phyloP scores from a whole-genome alignment of 2,329 filamentous ascomycete genomes.

The Fonsecaea monophora region DNA sequence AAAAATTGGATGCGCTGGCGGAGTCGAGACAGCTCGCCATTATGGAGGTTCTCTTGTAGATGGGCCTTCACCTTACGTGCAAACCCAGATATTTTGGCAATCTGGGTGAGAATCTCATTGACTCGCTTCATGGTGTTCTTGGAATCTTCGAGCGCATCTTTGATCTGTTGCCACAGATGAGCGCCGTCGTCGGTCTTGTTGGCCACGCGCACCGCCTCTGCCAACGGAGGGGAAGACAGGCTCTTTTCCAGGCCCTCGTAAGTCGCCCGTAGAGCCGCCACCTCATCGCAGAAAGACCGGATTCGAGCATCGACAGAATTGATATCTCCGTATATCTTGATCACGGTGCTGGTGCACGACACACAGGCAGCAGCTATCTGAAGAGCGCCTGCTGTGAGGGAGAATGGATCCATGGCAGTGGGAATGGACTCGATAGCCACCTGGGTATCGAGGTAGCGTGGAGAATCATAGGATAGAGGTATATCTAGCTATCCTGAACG shows the following conservation, averaged over 20 bases:
- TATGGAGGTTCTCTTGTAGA: slow-evolving; percentile 32
- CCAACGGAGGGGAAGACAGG: slow-evolving; percentile 33
- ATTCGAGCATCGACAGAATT: slow-evolving; percentile 37
- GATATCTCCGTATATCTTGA: slow-evolving; percentile 37
- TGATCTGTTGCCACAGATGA: slow-evolving; percentile 38
- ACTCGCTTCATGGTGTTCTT: slow-evolving; percentile 34
- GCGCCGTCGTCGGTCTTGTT: slow-evolving; percentile 34
- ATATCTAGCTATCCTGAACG: neutral
- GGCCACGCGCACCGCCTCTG: slow-evolving; percentile 36
- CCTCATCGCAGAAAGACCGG: slow-evolving; percentile 35
- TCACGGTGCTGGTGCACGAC: slow-evolving; percentile 36
- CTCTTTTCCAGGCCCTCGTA: slow-evolving; percentile 37
- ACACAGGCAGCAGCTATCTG: slow-evolving; percentile 37
- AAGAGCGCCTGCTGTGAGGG: slow-evolving; percentile 26
- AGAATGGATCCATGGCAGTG: slow-evolving; percentile 33
- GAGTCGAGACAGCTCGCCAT: slow-evolving; percentile 37
- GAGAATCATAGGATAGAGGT: neutral
- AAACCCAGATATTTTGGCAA: slow-evolving; percentile 31
- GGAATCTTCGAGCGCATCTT: slow-evolving; percentile 34
- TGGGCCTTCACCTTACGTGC: slow-evolving; percentile 31
- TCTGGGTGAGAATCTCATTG: slow-evolving; percentile 34
- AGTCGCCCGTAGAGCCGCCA: slow-evolving; percentile 31
- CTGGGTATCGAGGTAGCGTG: neutral
- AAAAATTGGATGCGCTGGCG: slow-evolving; percentile 38
- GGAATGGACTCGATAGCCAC: neutral